A percentile compares a stretch with the other conserved stretches of the same genome.
phyloP scores from a whole-genome alignment of 495 filamentous ascomycete species.

The Darksidea phi region DNA sequence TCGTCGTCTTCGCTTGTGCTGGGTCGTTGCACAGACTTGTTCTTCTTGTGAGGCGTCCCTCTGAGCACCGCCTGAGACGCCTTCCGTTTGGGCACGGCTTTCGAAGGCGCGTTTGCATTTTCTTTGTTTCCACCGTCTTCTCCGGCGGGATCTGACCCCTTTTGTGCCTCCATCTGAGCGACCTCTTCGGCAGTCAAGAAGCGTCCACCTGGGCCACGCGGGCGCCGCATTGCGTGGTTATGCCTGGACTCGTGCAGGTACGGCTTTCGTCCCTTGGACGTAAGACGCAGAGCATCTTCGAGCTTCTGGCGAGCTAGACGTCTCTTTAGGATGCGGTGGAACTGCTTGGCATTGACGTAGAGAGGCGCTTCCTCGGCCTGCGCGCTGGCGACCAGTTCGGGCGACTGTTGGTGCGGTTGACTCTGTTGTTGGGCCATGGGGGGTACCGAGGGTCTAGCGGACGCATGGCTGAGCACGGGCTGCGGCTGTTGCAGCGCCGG shows the following conservation, averaged over 20 bases:
- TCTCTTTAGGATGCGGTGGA: constrained; percentile 93
- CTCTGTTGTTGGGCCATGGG: constrained; percentile 48
- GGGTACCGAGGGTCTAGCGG: constrained; percentile 33
- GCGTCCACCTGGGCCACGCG: constrained; percentile 90
- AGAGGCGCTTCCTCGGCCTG: constrained; percentile 87
- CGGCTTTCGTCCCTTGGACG: constrained; percentile 92
- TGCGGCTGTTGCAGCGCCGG: constrained; percentile 59
- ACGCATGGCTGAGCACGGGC: constrained; percentile 56
- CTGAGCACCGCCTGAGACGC: constrained; percentile 41
- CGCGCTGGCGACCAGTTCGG: constrained; percentile 70
- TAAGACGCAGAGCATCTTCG: constrained; percentile 85
- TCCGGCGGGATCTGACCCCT: constrained; percentile 42
- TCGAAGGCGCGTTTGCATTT: constrained; percentile 33
- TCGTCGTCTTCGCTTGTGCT: constrained; percentile 39
- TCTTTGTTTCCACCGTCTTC: constrained; percentile 40
- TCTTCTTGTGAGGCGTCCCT: constrained; percentile 53
- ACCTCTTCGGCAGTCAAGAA: constrained; percentile 99
- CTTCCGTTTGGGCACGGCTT: constrained; percentile 44
- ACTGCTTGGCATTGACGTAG: constrained; percentile 98
- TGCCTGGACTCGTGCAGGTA: constrained; percentile 99
- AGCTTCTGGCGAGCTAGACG: constrained; percentile 89
- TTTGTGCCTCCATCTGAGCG: constrained; percentile 72
- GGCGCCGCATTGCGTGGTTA: constrained; percentile 97
- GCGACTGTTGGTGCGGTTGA: constrained; percentile 68
- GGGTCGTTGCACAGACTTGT: constrained; percentile 44